phyloP scores from a whole-genome alignment of 2,329 filamentous ascomycete species.

The Byssoonygena ceratinophila region DNA sequence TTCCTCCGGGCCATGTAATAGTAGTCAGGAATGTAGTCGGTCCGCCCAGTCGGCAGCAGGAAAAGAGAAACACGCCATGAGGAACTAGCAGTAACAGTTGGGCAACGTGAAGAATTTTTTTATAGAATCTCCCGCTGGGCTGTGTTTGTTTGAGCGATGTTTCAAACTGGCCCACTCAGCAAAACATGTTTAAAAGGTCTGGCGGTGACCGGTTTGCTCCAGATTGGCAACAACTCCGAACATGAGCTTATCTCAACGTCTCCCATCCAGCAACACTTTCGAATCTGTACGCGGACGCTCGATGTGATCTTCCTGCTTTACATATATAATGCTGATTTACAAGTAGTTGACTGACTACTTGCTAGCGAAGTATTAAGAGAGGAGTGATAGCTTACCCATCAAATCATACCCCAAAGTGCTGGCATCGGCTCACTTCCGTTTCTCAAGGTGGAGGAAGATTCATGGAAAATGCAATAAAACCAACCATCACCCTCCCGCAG shows the following conservation, averaged over 20 bases:
- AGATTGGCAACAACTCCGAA: conserved; percentile 1
- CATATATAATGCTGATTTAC: too few relatives aligned
- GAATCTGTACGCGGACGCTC: too few relatives aligned
- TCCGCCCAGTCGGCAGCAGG: too few relatives aligned
- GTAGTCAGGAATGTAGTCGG: too few relatives aligned
- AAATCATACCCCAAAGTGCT: not conserved
- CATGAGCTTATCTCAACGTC: not conserved
- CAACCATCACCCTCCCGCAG: not conserved
- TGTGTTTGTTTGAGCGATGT: not conserved
- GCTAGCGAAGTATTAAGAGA: too few relatives aligned
- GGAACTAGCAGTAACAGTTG: not conserved
- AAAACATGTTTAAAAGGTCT: too few relatives aligned
- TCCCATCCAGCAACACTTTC: too few relatives aligned
- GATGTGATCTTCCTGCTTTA: too few relatives aligned
- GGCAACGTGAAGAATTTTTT: not conserved
- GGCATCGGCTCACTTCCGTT: not conserved
- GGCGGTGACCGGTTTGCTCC: not conserved
- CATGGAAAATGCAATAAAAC: not conserved
- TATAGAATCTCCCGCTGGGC: not conserved
- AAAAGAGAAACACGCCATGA: not conserved
- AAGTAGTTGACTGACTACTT: too few relatives aligned
- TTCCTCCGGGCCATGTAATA: too few relatives aligned
- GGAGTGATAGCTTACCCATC: too few relatives aligned
- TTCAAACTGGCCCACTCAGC: conserved; percentile 1
- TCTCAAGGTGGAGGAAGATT: not conserved